Base-by-base conservation (phyloP, 148 eudicot species). In the Linanthus parryae region DNA sequence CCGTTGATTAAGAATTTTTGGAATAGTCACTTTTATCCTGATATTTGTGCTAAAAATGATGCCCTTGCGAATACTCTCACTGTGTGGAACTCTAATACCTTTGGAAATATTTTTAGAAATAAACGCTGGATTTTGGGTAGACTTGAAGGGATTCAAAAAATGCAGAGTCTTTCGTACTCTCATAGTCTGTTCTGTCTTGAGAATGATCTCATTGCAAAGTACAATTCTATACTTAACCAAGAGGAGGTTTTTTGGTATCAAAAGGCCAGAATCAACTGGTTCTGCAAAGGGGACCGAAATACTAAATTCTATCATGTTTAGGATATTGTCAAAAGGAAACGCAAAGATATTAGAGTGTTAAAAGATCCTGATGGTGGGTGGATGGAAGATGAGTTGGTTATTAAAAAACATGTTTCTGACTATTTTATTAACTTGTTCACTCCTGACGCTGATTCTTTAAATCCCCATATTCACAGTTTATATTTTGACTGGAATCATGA, bases 181-280 rank as follows among this genome's bases (percentile, higher is more conserved):
- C 18, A 54, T n/a, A 15, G 13, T 4, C 7, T 22, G 0, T 8
- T 19, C 10, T 0, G 0, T 0, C 18, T 18, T 1, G 43, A 52
- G 14, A 15, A 15, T 1, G 14, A 33, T 8, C 22, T 52, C n/a
- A 35, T 15, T 1, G 0, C 1, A 10, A 19, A 54, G 1, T 27
- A n/a, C 10, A 31, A 11, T 13, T 2, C 0, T 1, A 22, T 21
- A 1, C 44, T 54, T 3, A 4, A 36, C 1, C 58, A 54, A 18
- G 58, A 54, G 14, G 58, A 37, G 18, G 8, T 37, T 0, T 44
- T 54, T 11, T 54, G 58, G 44, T 23, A 5, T 11, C 58, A 54
- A 23, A 37, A 54, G 13, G 35, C 58, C 0, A 37, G 58, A 11
- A 19, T 14, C 0, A 10, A 14, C 0, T 54, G 58, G 58, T 1